Evolutionary conservation across 768 basidiomycete species (phyloP), one percentile per base, ranked within the genome.

Genomic region (Macrolepiota fuliginosa): DNA sequence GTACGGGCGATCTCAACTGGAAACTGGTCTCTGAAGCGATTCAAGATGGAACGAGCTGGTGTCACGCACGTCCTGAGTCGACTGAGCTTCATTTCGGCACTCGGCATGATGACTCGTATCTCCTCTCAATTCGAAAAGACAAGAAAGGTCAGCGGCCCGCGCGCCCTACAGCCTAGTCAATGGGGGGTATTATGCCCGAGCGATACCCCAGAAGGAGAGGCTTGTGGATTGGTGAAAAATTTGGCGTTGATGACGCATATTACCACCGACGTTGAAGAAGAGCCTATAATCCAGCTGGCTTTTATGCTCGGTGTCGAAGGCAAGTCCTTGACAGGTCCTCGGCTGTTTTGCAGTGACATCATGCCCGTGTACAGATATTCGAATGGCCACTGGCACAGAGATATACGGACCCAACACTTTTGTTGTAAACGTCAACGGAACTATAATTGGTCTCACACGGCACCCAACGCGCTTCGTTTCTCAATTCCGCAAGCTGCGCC

Each of bases 101-200:
- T 99, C 15, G 97, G 97, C 15, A 99, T 98, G 97, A 99, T 99
- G 97, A 99, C 97, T 9, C 89, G 97, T 24, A 99, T 99, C 65
- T 91, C 92, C 11, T 96, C 94, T 22, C 97, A 99, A 76, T 99
- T 99, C 71, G 97, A 99, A 75, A 99, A 99, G 83, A 98, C 97
- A 22, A 81, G 97, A 62, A 99, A 99, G 74, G 97, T 99, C 62
- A 96, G 94, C 66, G 97, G 97, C 45, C 97, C 97, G 32, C 86
- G 97, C 68, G 96, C 96, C 22, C 75, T 99, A 63, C 97, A 99
- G 71, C 96, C 97, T 4, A 93, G 90, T 81, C 97, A 99, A 75
- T 99, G 97, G 97, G 97, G 97, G 39, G 92, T 99, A 79, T 79
- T 98, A 19, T 99, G 97, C 76, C 94, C 97, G 0, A 94, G 92